phyloP scores from a whole-genome alignment of 148 eudicot species.

The Rhododendron williamsianum region DNA sequence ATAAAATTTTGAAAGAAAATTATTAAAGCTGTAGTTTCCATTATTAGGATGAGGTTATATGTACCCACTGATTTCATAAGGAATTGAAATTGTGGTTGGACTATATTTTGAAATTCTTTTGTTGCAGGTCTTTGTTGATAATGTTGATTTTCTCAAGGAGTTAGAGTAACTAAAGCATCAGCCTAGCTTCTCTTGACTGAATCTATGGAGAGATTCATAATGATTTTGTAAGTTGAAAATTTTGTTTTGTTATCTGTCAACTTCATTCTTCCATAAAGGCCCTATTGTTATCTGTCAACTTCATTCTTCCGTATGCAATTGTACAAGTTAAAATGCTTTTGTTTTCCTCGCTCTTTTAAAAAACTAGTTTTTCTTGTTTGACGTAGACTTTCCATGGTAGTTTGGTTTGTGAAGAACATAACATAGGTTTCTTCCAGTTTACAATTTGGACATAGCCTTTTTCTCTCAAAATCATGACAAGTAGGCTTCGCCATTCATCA shows the following conservation, averaged over 20 bases:
- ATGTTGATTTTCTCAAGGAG: conserved; percentile 73
- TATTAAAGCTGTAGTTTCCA: too few species aligned
- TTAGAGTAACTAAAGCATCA: conserved; percentile 33
- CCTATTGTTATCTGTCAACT: neutral
- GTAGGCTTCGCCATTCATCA: conserved; percentile 59
- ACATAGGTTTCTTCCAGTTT: neutral
- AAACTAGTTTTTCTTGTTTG: neutral
- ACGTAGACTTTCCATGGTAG: neutral
- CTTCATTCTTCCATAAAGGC: neutral
- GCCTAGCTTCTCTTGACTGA: neutral
- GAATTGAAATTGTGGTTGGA: neutral
- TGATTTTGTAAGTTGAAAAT: neutral
- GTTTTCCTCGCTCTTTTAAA: too few species aligned
- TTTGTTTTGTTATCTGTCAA: neutral
- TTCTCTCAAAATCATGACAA: conserved; percentile 11
- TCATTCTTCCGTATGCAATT: neutral
- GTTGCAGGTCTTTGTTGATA: conserved; percentile 80
- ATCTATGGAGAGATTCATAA: neutral
- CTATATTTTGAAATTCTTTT: neutral
- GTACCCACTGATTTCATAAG: neutral
- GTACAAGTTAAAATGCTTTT: neutral
- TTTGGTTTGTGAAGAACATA: neutral
- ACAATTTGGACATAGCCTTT: neutral
- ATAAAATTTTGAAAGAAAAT: neutral
- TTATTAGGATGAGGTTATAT: neutral